Percentiles rank a stretch among this genome's conserved stretches.
phyloP scores from a whole-genome alignment of 176 grass and related monocot species.

The Raddia distichophylla region DNA sequence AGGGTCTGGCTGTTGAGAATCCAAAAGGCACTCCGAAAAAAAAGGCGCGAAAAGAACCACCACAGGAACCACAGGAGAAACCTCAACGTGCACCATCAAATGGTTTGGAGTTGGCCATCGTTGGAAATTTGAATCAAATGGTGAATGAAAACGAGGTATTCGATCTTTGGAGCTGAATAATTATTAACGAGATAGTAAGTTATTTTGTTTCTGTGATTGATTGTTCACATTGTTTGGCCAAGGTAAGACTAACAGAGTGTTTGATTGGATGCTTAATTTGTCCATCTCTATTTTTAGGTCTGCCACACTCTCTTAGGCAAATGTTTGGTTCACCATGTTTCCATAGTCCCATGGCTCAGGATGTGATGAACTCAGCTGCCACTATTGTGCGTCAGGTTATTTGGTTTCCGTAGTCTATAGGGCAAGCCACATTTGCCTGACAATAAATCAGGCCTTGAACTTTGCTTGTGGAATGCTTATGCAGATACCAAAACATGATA shows the following conservation, averaged over 20 bases:
- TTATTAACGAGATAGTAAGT: conserved; percentile 25
- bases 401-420: neutral
- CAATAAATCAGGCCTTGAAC: conserved; percentile 6
- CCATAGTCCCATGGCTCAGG: neutral
- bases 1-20: neutral
- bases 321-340: neutral
- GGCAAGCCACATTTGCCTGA: conserved; percentile 10
- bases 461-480: conserved; percentile 29
- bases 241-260: neutral
- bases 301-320: conserved; percentile 27
- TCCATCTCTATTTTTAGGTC: conserved; percentile 10
- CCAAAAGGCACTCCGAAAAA: conserved; percentile 24
- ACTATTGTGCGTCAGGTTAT: neutral
- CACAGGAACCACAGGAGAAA: conserved; percentile 44
- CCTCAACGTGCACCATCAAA: conserved; percentile 34
- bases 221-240: conserved; percentile 6
- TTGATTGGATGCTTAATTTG: conserved; percentile 24
- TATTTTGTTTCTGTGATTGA: conserved; percentile 9
- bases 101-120: conserved; percentile 3
- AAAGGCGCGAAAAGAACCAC: conserved; percentile 44
- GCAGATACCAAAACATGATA: conserved; percentile 25
- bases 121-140: conserved; percentile 17
- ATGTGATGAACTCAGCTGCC: neutral
- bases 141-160: conserved; percentile 45
- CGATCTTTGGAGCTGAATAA: conserved; percentile 19